Evolutionary conservation across 305 asterid genomes (phyloP), one percentile per base, ranked within the genome.

Genomic region (Solanum chacoense): DNA sequence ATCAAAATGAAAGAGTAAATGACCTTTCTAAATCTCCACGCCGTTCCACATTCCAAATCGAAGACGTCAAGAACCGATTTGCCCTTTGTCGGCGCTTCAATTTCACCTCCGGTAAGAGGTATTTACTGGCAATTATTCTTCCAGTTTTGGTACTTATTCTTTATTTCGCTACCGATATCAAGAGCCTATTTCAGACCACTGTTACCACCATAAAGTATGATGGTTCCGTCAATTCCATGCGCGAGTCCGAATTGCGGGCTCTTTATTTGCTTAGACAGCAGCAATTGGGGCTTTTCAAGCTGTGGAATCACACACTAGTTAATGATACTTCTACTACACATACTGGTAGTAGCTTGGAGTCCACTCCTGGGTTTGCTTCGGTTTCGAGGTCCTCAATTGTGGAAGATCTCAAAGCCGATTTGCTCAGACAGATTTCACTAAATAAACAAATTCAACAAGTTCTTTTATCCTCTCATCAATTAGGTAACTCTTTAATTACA

Each of bases 241-340:
- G 98, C 55, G 96, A 97, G 76, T 94, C 98, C 65, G 98, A 97
- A 85, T 92, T 97, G 20, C 95, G 91, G 2, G 97, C 98, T 38
- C 90, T 96, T 88, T 91, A 91, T 92, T 89, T 97, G 91, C 98
- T 97, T 67, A 92, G 87, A 87, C 96, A 93, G 91, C 99, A 97
- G 92, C 97, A 96, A 65, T 40, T 92, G 88, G 96, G 95, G 90
- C 97, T 96, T 91, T 88, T 91, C 79, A 93, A 93, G 91, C 91
- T 95, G 90, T 95, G 94, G 95, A 95, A 95, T 90, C 91, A 91
- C 79, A 42, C 94, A 85, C 78, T 89, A 85, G 88, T 89, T 84
- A 90, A 88, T 85, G 85, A 85, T 89, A 71, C 67, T 76, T 87
- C 76, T 55, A 89, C 87, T 85, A 50, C 87, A 8, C 84, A 35